Conservation (phyloP, 2,329 filamentous ascomycete genomes). For the Didymella pomorum region DNA sequence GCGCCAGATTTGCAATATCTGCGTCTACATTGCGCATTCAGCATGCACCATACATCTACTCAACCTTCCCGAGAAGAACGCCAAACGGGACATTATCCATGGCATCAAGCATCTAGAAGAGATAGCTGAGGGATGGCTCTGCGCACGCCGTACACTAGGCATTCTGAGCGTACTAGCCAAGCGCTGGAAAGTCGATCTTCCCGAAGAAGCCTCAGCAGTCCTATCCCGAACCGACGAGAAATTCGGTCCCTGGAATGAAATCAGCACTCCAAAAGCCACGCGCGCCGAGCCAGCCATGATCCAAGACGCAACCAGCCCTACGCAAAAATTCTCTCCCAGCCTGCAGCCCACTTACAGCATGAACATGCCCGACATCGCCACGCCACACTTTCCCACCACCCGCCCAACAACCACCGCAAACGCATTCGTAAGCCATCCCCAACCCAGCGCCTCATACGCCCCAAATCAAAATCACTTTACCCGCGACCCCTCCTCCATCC, state of each 20-base stretch:
- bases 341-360: constrained; percentile 43
- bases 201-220: constrained; percentile 79
- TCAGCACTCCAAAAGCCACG: constrained; percentile 37
- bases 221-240: constrained; percentile 81
- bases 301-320: constrained; percentile 26
- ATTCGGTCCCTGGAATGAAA: constrained; percentile 69
- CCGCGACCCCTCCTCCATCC: constrained; percentile 44
- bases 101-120: constrained; percentile 92
- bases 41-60: constrained; percentile 94
- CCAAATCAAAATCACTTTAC: constrained; percentile 39
- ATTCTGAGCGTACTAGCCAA: constrained; percentile 84
- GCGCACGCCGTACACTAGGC: constrained; percentile 81
- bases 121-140: constrained; percentile 94
- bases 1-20: constrained; percentile 94
- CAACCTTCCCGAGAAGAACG: constrained; percentile 91
- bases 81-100: constrained; percentile 86
- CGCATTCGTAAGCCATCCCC: constrained; percentile 22
- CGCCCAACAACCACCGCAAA: constrained; percentile 24
- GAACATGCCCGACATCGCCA: constrained; percentile 34
- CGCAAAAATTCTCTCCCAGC: constrained; percentile 33
- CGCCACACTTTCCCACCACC: constrained; percentile 24
- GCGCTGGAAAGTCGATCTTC: constrained; percentile 90
- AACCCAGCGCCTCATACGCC: constrained; percentile 22
- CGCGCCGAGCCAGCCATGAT: constrained; percentile 29
- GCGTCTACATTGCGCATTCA: constrained; percentile 93